Evolutionary conservation across 2,329 filamentous ascomycete genomes (phyloP), one percentile per base, ranked within the genome.

Genomic region (Hypoxylon sp.): DNA sequence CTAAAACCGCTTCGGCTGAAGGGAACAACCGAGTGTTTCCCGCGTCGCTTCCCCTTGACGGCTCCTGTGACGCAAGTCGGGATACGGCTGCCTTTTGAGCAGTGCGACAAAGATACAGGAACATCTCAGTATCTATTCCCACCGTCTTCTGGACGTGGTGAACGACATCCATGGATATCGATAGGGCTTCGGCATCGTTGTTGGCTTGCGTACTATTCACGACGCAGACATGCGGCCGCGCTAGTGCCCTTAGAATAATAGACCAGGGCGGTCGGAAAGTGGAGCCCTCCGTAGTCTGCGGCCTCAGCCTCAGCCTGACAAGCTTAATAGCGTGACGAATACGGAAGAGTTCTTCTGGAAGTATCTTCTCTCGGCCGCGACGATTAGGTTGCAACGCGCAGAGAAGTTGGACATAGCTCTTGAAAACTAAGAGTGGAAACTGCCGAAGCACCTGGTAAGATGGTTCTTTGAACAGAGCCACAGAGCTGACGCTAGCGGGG

Each of bases 401-500:
- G n/a, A 87, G 76, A n/a, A 86, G 74, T 19, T 72, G 59, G 21
- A 90, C 79, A 71, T 86, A 88, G 2, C 85, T 83, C 5, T 78
- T 77, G 61, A 90, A 82, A 1, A 84, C 65, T 2, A 63, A 23
- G 3, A 77, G 63, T 1, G 81, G 78, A 5, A 82, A 73, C 16
- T 71, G 56, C 39, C 62, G 32, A n/a, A 77, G 68, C 3, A 70
- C 65, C 9, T 71, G 63, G 21, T 70, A 58, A 43, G 72, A 60
- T 29, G 53, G 61, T n/a, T 63, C n/a, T 43, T 67, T 66, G 19
- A 59, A 68, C n/a, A 71, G 29, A 8, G 25, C 50, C 5, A 76
- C 51, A 8, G 73, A 61, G 14, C 46, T 59, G 16, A 76, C 65
- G 39, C 65, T 48, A 27, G 59, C 50, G 3, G 63, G 29, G 16